Evolutionary conservation across 2,329 filamentous ascomycete genomes (phyloP).

Genomic region (Akanthomyces uredinophilus): DNA sequence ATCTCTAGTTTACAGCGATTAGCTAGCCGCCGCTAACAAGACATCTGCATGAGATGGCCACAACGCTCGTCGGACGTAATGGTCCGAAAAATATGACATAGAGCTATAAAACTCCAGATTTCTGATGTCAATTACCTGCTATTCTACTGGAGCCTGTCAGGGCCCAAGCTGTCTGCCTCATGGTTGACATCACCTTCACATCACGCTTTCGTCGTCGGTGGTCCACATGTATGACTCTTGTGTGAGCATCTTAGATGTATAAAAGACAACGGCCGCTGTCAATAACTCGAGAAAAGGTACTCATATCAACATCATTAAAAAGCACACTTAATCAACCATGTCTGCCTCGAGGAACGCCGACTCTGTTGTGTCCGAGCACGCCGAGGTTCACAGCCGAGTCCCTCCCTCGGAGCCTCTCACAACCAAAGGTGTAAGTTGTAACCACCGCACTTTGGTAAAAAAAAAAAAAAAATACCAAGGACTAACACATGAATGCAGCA

Average conservation of each 20-base stretch:
- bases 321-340: no score
- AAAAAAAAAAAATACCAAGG: neutral
- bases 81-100: neutral
- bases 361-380: conserved; percentile 45
- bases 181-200: conserved; percentile 5
- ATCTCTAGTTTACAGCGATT: neutral
- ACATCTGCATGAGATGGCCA: neutral
- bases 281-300: no score
- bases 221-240: neutral
- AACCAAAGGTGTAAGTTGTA: conserved; percentile 46
- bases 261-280: neutral
- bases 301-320: neutral
- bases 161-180: neutral
- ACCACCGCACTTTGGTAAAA: neutral
- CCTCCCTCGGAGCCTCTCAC: conserved; percentile 48
- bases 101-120: neutral
- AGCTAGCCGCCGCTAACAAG: neutral
- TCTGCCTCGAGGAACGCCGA: conserved; percentile 43
- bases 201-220: conserved; percentile 3
- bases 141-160: neutral
- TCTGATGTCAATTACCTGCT: neutral
- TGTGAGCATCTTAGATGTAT: neutral
- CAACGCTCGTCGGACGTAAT: neutral
- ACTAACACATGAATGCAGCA: conserved; percentile 44
- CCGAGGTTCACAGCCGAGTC: conserved; percentile 50